Conservation (phyloP, 2,329 filamentous ascomycete species). For the Arthrobotrys entomopaga region DNA sequence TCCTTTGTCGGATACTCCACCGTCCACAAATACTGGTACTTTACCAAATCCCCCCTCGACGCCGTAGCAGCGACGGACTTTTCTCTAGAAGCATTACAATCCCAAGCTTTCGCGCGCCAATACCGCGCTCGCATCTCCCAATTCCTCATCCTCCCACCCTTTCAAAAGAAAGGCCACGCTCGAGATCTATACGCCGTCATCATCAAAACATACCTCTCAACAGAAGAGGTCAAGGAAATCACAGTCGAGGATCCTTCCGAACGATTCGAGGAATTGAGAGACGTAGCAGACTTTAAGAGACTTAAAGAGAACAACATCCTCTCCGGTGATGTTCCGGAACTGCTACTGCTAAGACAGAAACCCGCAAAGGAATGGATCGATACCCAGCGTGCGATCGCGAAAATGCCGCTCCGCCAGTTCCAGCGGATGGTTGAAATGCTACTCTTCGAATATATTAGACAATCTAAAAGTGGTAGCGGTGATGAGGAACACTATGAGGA, state of each 20-base stretch:
- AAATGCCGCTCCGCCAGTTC: conserved; percentile 84
- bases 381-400: conserved; percentile 53
- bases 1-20: conserved; percentile 89
- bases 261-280: conserved; percentile 81
- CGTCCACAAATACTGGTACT: conserved; percentile 83
- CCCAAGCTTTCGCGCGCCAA: conserved; percentile 17
- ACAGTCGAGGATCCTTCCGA: conserved; percentile 95
- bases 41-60: conserved; percentile 30
- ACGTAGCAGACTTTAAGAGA: conserved; percentile 76
- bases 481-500: conserved; percentile 55
- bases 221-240: conserved; percentile 78
- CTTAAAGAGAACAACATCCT: conserved; percentile 70
- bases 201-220: conserved; percentile 74
- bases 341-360: conserved; percentile 68
- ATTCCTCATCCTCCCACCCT: conserved; percentile 88
- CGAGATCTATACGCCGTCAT: conserved; percentile 82
- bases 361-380: conserved; percentile 63
- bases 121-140: conserved; percentile 77
- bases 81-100: conserved; percentile 67
- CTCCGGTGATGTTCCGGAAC: conserved; percentile 59
- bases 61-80: background rate
- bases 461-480: background rate
- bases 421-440: conserved; percentile 70
- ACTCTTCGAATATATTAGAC: conserved; percentile 60
- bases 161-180: conserved; percentile 82